Evolutionary conservation across 805 yeast species (phyloP).

Genomic region (Peterozyma toletana): DNA sequence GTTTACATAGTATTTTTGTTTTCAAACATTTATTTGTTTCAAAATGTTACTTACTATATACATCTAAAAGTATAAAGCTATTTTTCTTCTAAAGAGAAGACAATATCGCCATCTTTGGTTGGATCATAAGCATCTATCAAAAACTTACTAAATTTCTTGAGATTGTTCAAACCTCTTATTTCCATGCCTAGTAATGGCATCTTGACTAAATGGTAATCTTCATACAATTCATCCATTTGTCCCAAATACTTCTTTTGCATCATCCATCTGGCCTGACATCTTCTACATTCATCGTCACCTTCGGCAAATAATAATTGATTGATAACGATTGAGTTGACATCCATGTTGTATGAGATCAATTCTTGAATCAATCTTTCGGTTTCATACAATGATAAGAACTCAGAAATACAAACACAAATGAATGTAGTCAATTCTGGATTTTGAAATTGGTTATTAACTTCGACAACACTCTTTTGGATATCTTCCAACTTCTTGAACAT

Average conservation of each 20-base stretch:
- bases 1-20: background rate
- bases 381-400: slow-evolving; percentile 90
- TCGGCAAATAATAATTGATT: slow-evolving; percentile 90
- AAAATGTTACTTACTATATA: too few relatives aligned
- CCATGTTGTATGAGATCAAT: slow-evolving; percentile 89
- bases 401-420: slow-evolving; percentile 96
- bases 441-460: slow-evolving; percentile 91
- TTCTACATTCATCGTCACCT: slow-evolving; percentile 68
- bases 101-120: slow-evolving; percentile 42
- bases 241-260: slow-evolving; percentile 94
- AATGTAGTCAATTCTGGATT: slow-evolving; percentile 94
- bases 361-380: slow-evolving; percentile 98
- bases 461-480: slow-evolving; percentile 71
- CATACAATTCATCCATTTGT: slow-evolving; percentile 93
- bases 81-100: slow-evolving; percentile 47
- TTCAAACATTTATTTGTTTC: background rate
- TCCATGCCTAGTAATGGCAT: slow-evolving; percentile 94
- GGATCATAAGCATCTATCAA: slow-evolving; percentile 75
- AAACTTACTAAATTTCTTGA: slow-evolving; percentile 77
- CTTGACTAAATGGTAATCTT: slow-evolving; percentile 93
- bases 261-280: slow-evolving; percentile 89
- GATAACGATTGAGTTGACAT: slow-evolving; percentile 92
- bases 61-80: slow-evolving; percentile 8
- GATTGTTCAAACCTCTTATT: slow-evolving; percentile 85
- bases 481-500: slow-evolving; percentile 74